Base-by-base conservation (phyloP, 345 rosid genomes). In the Eucalyptus marginata region DNA sequence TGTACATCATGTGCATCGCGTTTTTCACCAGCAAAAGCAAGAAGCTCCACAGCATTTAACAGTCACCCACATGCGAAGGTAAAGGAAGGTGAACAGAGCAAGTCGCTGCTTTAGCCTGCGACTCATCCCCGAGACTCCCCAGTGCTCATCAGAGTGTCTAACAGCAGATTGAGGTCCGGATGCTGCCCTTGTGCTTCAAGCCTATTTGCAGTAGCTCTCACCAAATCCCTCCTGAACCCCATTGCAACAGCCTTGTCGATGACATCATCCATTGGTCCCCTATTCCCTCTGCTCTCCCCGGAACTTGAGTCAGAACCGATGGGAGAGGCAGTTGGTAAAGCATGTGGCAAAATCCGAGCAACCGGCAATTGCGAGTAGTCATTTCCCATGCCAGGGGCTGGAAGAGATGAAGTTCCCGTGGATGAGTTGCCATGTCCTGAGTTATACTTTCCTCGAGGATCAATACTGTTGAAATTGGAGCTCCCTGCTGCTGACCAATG, bases 191-290 rank as follows among this genome's bases (percentile, higher is more conserved):
- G 90, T 31, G 92, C 95, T 13, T 90, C 90, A 89, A 95, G 87
- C 87, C 89, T 92, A 52, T 87, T 94, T 88, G 93, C 93, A 47
- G 93, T 90, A 51, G 93, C 93, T 88, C 93, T 92, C 88, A 95
- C 95, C 89, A 92, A 54, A 91, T 95, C 97, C 88, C 97, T 94
- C 49, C 93, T 92, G 87, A 95, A 95, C 66, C 97, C 97, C 97
- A 95, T 93, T 29, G 91, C 91, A n/a, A 92, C 95, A 49, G 94
- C 95, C 88, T 89, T 90, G 91, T 95, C 95, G 66, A 94, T 88
- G 88, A 91, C 92, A 88, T 92, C 94, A 52, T 94, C 94, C 79
- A 86, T 86, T 1, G 88, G 92, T 17, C 86, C 90, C 71, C 88
- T 91, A 87, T 87, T 92, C 88, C 88, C 88, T 76, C 29, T 40